A percentile compares a stretch with the other conserved stretches of the same genome.
phyloP scores from a whole-genome alignment of 129 eudicot genomes.

The Chrysanthemum seticuspe region DNA sequence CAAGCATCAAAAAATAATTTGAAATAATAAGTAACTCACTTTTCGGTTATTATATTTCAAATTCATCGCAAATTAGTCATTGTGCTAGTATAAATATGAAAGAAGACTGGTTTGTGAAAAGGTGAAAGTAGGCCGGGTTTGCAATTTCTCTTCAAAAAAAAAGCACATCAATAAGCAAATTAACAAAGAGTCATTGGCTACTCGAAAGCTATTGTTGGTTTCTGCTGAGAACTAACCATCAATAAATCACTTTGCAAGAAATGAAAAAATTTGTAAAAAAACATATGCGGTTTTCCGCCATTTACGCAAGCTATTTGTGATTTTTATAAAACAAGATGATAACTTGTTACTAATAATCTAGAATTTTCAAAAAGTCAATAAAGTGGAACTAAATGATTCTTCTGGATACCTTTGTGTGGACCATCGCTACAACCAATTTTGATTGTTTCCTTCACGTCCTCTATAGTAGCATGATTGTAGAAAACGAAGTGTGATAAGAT shows the following conservation, averaged over 20 bases:
- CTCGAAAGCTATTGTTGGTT: too few relatives aligned
- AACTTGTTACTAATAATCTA: neutral
- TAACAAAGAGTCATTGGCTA: too few relatives aligned
- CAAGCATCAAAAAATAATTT: slow-evolving; percentile 7
- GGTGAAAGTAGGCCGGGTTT: too few relatives aligned
- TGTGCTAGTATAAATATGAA: too few relatives aligned
- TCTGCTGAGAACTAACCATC: too few relatives aligned
- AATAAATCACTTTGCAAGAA: neutral
- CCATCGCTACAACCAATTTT: slow-evolving; percentile 70
- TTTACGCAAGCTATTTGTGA: neutral
- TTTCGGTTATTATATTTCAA: too few relatives aligned
- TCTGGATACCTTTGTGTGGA: slow-evolving; percentile 55
- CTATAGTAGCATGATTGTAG: slow-evolving; percentile 52
- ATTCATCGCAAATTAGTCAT: too few relatives aligned
- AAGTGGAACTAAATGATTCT: neutral
- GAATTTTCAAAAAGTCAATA: neutral
- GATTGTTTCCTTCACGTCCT: slow-evolving; percentile 56
- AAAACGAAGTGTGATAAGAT: slow-evolving; percentile 49
- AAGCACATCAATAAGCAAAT: too few relatives aligned
- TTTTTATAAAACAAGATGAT: neutral
- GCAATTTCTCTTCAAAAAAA: too few relatives aligned
- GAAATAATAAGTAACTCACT: neutral
- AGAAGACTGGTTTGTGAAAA: too few relatives aligned
- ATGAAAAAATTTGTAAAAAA: neutral
- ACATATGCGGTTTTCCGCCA: neutral